Base-by-base conservation (phyloP, 2,329 filamentous ascomycete species). In the Zalaria obscura region DNA sequence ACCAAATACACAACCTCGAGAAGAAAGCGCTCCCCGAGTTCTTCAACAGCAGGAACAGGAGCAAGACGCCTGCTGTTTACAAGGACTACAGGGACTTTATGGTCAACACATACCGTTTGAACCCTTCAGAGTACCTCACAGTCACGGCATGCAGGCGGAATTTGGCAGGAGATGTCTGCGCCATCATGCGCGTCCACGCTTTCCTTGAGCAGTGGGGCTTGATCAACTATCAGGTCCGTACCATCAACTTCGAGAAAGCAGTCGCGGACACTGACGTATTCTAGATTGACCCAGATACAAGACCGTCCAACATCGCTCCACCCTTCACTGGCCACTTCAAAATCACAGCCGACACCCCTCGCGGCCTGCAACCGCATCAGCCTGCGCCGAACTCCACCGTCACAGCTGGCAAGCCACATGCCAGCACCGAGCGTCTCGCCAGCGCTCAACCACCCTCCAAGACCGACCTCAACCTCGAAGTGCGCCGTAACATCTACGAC, bases 31-130 rank as follows among this genome's bases (percentile, higher is more conserved):
- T 98, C 50, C 87, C 89, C 18, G 91, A 98, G 61, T 98, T 96
- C 66, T 98, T 98, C 75, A 98, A 98, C 68, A 89, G 79, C 61
- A 78, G 91, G 45, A 98, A 98, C 65, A 82, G 91, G 55, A 96
- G 91, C 77, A 98, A 98, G 68, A 98, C 91, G 0, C 83, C 87
- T 1, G 80, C 87, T 38, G 85, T 96, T 25, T 98, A 98, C 70
- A 96, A 96, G 65, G 91, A 98, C 59, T 98, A 98, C 64, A 81
- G 91, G 52, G 91, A 98, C 58, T 98, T 98, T 59, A 98, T 98
- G 91, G 87, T 98, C 67, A 98, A 98, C 67, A 96, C 91, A 9
- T 98, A 98, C 64, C 81, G 91, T 32, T 69, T 98, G 43, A 98
- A 96, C 58, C 91, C 91, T 4, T 75, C 87, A 41, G 91, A 98